Evolutionary conservation across 164 flowering plant genomes (phyloP).

Genomic region (Euptelea pleiosperma): DNA sequence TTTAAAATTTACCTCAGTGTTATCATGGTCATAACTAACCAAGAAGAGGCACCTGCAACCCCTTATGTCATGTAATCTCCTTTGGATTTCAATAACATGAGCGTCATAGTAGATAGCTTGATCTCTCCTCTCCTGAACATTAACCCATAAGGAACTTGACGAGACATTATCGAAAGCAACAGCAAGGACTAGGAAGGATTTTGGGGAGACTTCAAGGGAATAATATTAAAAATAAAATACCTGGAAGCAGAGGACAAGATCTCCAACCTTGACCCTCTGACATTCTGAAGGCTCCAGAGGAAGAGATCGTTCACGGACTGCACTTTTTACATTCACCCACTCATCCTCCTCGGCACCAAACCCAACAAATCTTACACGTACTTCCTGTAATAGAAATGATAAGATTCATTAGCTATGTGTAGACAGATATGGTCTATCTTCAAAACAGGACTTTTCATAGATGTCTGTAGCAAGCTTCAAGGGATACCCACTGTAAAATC

Average conservation of each 20-base stretch:
- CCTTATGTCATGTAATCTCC: constrained; percentile 57
- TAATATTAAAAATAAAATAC: no score
- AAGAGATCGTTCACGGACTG: constrained; percentile 70
- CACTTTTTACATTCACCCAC: constrained; percentile 68
- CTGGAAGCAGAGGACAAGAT: constrained; percentile 77
- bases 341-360: constrained; percentile 79
- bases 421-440: no score
- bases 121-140: constrained; percentile 60
- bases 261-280: constrained; percentile 56
- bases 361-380: constrained; percentile 74
- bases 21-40: constrained; percentile 67
- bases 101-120: constrained; percentile 79
- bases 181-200: no score
- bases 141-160: background rate
- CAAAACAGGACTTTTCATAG: no score
- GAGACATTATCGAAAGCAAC: background rate
- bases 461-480: no score
- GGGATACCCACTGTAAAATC: no score
- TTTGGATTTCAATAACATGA: constrained; percentile 50
- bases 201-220: no score
- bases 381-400: constrained; percentile 55
- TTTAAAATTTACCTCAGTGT: constrained; percentile 62
- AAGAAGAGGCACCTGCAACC: constrained; percentile 74
- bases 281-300: constrained; percentile 81
- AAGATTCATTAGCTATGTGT: background rate